Conservation (phyloP, 108 stramenopile species). For the Skeletonema tropicum region DNA sequence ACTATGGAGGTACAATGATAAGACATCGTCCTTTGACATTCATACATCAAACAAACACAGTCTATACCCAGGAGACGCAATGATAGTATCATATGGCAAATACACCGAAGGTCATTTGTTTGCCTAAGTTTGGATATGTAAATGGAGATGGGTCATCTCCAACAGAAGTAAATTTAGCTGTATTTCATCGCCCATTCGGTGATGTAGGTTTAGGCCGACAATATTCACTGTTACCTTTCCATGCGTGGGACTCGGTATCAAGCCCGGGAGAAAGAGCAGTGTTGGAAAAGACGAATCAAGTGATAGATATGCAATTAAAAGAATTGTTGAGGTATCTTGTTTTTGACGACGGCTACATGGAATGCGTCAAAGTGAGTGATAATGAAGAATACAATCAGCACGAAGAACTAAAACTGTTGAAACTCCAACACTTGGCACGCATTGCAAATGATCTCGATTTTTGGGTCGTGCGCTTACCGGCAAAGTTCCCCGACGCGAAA, state of each 20-base stretch:
- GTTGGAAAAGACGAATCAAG: constrained; percentile 18
- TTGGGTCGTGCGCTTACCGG: constrained; percentile 66
- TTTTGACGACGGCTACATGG: constrained; percentile 81
- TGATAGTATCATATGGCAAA: constrained; percentile 75
- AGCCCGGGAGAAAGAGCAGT: neutral
- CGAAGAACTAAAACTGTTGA: constrained; percentile 69
- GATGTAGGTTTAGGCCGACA: constrained; percentile 63
- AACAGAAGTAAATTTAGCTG: constrained; percentile 62
- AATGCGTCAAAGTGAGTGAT: constrained; percentile 50
- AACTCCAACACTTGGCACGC: constrained; percentile 58
- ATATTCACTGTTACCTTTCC: constrained; percentile 57
- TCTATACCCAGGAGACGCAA: constrained; percentile 39
- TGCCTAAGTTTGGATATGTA: constrained; percentile 81
- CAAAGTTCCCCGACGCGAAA: constrained; percentile 42
- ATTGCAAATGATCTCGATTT: constrained; percentile 58
- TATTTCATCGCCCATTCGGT: constrained; percentile 63
- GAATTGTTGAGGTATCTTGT: constrained; percentile 64
- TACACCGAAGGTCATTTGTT: constrained; percentile 76
- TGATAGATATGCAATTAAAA: constrained; percentile 40
- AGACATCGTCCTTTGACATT: constrained; percentile 59
- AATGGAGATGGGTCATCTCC: constrained; percentile 81
- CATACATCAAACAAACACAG: constrained; percentile 38
- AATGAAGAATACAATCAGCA: constrained; percentile 4
- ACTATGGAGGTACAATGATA: constrained; percentile 52
- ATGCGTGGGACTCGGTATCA: constrained; percentile 13